Evolutionary conservation across 257 asterid species (phyloP).

Genomic region (Fraxinus americana): DNA sequence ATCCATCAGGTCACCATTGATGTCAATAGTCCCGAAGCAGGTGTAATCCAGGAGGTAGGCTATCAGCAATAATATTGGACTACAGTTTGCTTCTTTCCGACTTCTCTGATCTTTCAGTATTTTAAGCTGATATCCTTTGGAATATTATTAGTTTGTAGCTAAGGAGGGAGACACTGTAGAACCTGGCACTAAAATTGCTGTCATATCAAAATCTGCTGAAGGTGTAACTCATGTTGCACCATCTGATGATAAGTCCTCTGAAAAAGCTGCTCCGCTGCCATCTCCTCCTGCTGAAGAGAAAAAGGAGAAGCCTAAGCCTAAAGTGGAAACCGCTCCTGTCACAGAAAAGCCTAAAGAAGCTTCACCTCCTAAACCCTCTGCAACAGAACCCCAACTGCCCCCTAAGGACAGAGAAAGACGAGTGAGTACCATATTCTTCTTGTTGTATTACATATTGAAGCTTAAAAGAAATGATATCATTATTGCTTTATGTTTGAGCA

Average conservation of each 20-base stretch:
- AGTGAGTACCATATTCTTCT: conserved; percentile 42
- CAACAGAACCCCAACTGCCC: conserved; percentile 90
- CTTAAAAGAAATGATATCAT: background rate
- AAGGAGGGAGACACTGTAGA: conserved; percentile 97
- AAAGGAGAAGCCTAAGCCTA: conserved; percentile 52
- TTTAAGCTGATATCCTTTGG: conserved; percentile 18
- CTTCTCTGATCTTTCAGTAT: conserved; percentile 10
- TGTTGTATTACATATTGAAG: background rate
- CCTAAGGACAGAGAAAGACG: conserved; percentile 98
- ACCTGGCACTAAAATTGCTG: conserved; percentile 87
- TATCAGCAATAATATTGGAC: conserved; percentile 13
- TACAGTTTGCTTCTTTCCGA: background rate
- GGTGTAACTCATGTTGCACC: conserved; percentile 83
- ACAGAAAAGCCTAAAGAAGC: conserved; percentile 56
- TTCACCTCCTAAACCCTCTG: conserved; percentile 63
- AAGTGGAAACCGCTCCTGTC: conserved; percentile 54
- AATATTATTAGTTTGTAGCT: conserved; percentile 60
- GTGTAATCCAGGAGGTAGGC: conserved; percentile 82
- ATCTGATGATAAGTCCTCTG: conserved; percentile 76
- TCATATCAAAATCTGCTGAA: conserved; percentile 89
- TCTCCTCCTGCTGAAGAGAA: conserved; percentile 60
- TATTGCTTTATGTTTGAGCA: background rate
- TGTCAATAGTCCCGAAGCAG: conserved; percentile 98
- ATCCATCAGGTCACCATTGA: conserved; percentile 84
- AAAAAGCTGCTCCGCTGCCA: conserved; percentile 54